Evolutionary conservation across 1,284 basidiomycete species (phyloP), one percentile per base, ranked within the genome.

Genomic region (Sparassis latifolia): DNA sequence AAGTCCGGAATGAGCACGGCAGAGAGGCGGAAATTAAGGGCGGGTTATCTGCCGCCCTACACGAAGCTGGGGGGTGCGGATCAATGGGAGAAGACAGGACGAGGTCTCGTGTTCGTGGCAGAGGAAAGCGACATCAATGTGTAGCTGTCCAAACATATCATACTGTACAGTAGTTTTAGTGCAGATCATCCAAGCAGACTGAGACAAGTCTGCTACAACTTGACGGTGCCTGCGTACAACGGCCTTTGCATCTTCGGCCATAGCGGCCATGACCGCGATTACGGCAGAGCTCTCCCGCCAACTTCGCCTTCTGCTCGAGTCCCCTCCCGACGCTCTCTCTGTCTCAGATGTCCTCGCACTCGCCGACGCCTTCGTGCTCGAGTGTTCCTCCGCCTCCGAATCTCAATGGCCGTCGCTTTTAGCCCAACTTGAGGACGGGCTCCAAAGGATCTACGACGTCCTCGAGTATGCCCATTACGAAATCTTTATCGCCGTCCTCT

Each of bases 401-500:
- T 63, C 71, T 1, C 20, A 20, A 0, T 70, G 74, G 57, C 62
- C 20, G 20, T 20, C 20, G 33, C 63, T 74, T n/a, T 65, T 82
- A 10, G 63, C 62, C 52, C 71, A 77, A 42, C 68, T 85, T 35
- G 83, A 89, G 59, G 79, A 85, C 55, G 80, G 86, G 51, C 73
- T 89, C 9, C 82, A 85, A 53, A 66, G 68, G 33, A 73, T 87
- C 43, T 76, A 82, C 66, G 71, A 77, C 59, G 74, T 85, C 52
- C 80, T 85, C 63, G 82, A 85, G 59, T 74, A 77, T 7, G 76
- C 70, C n/a, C 82, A 84, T 58, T 76, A 71, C 3, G 82, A 86
- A 58, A 64, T 80, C 10, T 82, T 90, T 58, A 73, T 91, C 9
- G 73, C 76, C 20, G 74, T 87, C 28, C 72, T 90, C 5, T 73